Evolutionary conservation across 2,329 filamentous ascomycete species (phyloP).

Genomic region (Aspergillus awamori): DNA sequence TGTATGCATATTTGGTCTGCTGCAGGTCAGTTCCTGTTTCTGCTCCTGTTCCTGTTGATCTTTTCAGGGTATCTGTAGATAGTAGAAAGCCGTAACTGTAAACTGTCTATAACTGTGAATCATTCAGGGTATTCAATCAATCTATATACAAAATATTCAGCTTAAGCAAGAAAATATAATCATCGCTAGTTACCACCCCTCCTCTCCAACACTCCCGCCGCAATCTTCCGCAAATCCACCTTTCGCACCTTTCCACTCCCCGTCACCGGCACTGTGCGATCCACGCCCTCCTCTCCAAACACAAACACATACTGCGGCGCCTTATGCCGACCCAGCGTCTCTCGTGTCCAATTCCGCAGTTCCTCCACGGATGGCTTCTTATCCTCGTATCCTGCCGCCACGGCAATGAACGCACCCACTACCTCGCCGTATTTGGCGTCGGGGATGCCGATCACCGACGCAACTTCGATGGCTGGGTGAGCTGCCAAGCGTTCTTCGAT

Average conservation of each 20-base stretch:
- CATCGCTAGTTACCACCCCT: background rate
- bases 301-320: slow-evolving; percentile 75
- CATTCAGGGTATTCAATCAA: background rate
- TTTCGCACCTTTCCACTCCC: slow-evolving; percentile 73
- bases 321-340: slow-evolving; percentile 66
- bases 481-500: slow-evolving; percentile 72
- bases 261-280: slow-evolving; percentile 61
- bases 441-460: slow-evolving; percentile 70
- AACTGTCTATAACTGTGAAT: background rate
- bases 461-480: slow-evolving; percentile 64
- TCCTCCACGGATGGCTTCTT: slow-evolving; percentile 54
- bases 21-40: background rate
- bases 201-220: slow-evolving; percentile 47
- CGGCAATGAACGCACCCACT: slow-evolving; percentile 63
- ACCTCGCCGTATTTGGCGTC: slow-evolving; percentile 74
- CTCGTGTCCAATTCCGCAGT: slow-evolving; percentile 64
- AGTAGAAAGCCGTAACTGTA: too few species aligned
- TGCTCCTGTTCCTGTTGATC: background rate
- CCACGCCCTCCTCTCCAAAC: slow-evolving; percentile 65
- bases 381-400: slow-evolving; percentile 30
- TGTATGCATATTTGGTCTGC: too few species aligned
- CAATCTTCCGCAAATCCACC: slow-evolving; percentile 55
- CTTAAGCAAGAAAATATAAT: too few species aligned
- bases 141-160: background rate
- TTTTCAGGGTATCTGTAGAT: too few species aligned